phyloP scores from a whole-genome alignment of 2,329 filamentous ascomycete species.

The Lithohypha guttulata region DNA sequence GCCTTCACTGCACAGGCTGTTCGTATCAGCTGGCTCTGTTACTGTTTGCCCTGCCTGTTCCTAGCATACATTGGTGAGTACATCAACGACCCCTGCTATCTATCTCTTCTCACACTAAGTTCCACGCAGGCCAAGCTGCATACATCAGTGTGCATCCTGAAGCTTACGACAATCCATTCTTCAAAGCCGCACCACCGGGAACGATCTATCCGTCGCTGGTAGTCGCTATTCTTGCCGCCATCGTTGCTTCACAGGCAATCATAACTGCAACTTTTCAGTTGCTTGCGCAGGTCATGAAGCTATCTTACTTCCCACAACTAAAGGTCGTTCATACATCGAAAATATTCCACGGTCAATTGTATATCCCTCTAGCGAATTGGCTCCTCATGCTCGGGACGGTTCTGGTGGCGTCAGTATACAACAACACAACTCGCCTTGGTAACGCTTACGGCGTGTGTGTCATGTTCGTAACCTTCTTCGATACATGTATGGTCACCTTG shows the following conservation, averaged over 20 bases:
- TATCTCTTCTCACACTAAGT: no score
- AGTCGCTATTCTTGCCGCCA: conserved; percentile 57
- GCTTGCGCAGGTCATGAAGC: conserved; percentile 61
- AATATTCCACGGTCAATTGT: conserved; percentile 62
- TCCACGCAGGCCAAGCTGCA: no score
- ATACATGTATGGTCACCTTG: conserved; percentile 62
- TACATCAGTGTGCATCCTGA: conserved; percentile 52
- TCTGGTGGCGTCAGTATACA: conserved; percentile 63
- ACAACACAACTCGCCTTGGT: conserved; percentile 56
- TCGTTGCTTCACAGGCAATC: conserved; percentile 69
- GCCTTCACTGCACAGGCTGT: conserved; percentile 61
- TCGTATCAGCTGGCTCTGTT: conserved; percentile 61
- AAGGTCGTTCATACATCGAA: conserved; percentile 61
- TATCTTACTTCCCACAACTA: conserved; percentile 65
- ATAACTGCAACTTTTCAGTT: conserved; percentile 64
- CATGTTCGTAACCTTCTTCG: conserved; percentile 69
- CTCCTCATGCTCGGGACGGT: conserved; percentile 64
- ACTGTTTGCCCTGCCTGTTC: conserved; percentile 55
- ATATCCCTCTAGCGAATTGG: conserved; percentile 68
- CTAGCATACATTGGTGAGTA: conserved; percentile 53
- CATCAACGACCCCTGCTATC: no score
- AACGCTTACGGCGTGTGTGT: conserved; percentile 72
- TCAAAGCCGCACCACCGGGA: conserved; percentile 56
- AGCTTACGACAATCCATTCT: conserved; percentile 63
- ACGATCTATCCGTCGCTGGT: conserved; percentile 59